These are phyloP conservation scores for Fusarium neocosmosporiellum DNA, from an alignment of 2,329 filamentous ascomycete species.

Conservation along the genomic window DNA sequence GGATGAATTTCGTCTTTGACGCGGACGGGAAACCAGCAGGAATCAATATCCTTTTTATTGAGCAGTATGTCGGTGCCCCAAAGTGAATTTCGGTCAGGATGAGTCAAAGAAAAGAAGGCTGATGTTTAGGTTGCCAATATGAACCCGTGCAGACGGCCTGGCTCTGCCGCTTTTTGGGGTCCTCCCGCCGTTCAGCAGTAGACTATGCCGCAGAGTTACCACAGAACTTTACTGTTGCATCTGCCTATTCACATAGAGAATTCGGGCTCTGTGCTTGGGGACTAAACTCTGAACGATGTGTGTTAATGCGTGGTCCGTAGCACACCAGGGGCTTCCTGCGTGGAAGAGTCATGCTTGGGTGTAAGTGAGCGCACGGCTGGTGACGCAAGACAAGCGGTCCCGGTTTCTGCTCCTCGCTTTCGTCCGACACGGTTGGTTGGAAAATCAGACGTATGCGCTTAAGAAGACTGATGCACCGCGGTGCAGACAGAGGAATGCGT, in stretches of 20 bases:
- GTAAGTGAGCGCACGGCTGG: background rate
- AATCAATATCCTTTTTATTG: background rate
- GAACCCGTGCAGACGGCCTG: background rate
- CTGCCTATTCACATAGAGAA: background rate
- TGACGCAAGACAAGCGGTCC: background rate
- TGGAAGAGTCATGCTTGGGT: constrained; percentile 2
- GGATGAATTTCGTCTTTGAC: background rate
- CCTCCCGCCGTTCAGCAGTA: background rate
- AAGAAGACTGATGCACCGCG: background rate
- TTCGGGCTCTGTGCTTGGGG: constrained; percentile 1
- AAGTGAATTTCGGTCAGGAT: background rate
- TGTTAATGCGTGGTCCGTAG: background rate
- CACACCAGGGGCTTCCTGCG: constrained; percentile 2
- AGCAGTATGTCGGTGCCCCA: background rate
- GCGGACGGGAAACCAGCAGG: background rate
- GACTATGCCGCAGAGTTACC: constrained; percentile 8
- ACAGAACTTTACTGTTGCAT: background rate
- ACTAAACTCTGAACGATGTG: constrained; percentile 11
- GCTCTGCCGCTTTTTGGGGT: background rate
- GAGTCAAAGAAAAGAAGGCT: constrained; percentile 4
- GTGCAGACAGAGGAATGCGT: background rate
- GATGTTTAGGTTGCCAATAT: background rate
- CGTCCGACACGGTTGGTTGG: background rate
- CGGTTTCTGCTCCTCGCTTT: background rate
- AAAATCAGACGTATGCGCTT: background rate